Conservation (phyloP, 768 basidiomycete species). For the Leccinum uliginosum region DNA sequence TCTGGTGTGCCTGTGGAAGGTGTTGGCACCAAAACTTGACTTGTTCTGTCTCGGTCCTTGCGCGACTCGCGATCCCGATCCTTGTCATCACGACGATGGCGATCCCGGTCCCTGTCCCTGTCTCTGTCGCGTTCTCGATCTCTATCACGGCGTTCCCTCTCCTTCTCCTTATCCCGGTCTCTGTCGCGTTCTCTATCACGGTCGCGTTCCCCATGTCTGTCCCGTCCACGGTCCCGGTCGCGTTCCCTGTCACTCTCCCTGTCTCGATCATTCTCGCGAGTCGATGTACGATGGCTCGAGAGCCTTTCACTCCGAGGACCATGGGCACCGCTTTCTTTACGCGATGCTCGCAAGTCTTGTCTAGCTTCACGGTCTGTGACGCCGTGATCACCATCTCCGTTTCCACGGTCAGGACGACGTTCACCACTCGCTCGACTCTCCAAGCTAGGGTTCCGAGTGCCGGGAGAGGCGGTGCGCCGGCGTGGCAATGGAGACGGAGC, state of each 20-base stretch:
- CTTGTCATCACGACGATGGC: slow-evolving; percentile 57
- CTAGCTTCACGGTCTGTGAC: slow-evolving; percentile 48
- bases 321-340: slow-evolving; percentile 46
- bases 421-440: slow-evolving; percentile 74
- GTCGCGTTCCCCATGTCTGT: slow-evolving; percentile 44
- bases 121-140: slow-evolving; percentile 51
- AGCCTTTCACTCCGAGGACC: slow-evolving; percentile 49
- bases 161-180: slow-evolving; percentile 38
- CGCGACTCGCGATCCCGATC: slow-evolving; percentile 60
- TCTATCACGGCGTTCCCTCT: slow-evolving; percentile 36
- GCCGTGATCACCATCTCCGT: slow-evolving; percentile 40
- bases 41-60: slow-evolving; percentile 53
- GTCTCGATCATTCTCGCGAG: slow-evolving; percentile 34
- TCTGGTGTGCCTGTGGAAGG: slow-evolving; percentile 36
- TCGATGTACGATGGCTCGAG: slow-evolving; percentile 37
- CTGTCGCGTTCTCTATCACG: slow-evolving; percentile 40
- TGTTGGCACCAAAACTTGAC: slow-evolving; percentile 32
- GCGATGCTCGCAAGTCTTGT: slow-evolving; percentile 42
- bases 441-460: slow-evolving; percentile 61
- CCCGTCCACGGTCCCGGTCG: slow-evolving; percentile 45
- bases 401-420: slow-evolving; percentile 51
- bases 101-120: slow-evolving; percentile 36
- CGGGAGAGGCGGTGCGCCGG: slow-evolving; percentile 61
- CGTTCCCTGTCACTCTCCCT: slow-evolving; percentile 44
- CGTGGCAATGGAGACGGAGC: slow-evolving; percentile 52